A percentile compares a stretch with the other conserved stretches of the same genome.
These are phyloP conservation scores for Citrullus mucosospermus DNA, from an alignment of 306 rosid species.

Conservation along the genomic window DNA sequence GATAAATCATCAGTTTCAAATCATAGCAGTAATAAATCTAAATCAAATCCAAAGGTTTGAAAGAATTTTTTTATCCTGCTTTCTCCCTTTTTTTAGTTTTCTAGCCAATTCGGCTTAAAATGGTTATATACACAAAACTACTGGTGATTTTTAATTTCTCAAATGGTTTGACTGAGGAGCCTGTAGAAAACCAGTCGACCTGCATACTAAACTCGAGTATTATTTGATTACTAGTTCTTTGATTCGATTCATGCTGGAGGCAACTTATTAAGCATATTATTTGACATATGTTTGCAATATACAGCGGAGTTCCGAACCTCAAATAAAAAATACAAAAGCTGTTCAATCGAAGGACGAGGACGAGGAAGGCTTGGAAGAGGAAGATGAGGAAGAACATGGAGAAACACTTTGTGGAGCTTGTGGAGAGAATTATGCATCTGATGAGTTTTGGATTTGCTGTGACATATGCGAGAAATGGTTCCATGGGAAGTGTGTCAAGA, in stretches of 20 bases:
- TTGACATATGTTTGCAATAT: constrained; percentile 18
- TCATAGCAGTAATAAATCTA: constrained; percentile 58
- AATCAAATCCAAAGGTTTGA: constrained; percentile 53
- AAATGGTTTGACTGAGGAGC: constrained; percentile 1
- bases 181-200: not conserved
- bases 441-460: constrained; percentile 83
- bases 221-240: not conserved
- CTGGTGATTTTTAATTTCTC: not conserved
- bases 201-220: not conserved
- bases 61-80: not conserved
- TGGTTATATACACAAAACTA: not conserved
- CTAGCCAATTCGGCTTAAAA: not conserved
- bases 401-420: constrained; percentile 71
- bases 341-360: constrained; percentile 32
- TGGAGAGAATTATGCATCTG: constrained; percentile 55
- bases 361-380: constrained; percentile 37
- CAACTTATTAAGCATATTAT: not conserved
- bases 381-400: constrained; percentile 70
- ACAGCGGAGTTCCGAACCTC: constrained; percentile 54
- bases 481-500: constrained; percentile 83
- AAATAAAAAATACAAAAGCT: constrained; percentile 27
- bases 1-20: constrained; percentile 58
- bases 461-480: constrained; percentile 88
- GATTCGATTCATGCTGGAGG: not conserved
- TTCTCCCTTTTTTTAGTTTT: not conserved